phyloP scores from a whole-genome alignment of 1,284 basidiomycete genomes.

The Cutaneotrichosporon sp. region DNA sequence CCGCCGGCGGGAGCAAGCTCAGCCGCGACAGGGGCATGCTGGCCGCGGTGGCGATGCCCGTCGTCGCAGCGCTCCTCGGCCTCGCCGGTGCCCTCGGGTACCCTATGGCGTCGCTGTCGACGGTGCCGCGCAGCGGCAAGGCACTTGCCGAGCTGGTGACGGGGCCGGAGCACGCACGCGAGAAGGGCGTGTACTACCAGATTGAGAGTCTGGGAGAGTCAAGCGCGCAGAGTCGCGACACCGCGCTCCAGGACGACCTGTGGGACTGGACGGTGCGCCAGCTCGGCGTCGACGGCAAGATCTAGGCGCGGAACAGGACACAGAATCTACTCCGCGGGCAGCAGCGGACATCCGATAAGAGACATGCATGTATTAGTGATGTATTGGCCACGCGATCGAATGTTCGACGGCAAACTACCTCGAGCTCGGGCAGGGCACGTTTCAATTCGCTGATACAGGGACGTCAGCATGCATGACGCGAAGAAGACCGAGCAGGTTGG shows the following conservation, averaged over 20 bases:
- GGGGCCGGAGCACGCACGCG: slow-evolving; percentile 10
- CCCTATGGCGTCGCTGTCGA: slow-evolving; percentile 1
- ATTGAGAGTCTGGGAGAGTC: slow-evolving; percentile 15
- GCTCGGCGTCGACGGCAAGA: neutral
- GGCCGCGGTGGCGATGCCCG: neutral
- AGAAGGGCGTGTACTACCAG: slow-evolving; percentile 24
- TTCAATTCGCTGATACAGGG: too few relatives aligned
- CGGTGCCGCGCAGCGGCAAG: slow-evolving; percentile 2
- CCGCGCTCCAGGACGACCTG: slow-evolving; percentile 26
- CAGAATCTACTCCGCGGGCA: too few relatives aligned
- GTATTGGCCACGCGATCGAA: too few relatives aligned
- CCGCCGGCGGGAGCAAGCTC: slow-evolving; percentile 10
- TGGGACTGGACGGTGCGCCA: slow-evolving; percentile 28
- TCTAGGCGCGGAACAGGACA: too few relatives aligned
- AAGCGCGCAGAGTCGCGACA: slow-evolving; percentile 20
- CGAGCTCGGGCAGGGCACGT: too few relatives aligned
- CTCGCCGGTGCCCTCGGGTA: neutral
- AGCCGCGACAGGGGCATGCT: neutral
- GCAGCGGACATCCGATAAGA: too few relatives aligned
- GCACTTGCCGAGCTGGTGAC: slow-evolving; percentile 18
- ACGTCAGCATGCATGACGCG: too few relatives aligned
- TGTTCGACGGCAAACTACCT: too few relatives aligned
- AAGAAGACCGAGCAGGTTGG: too few relatives aligned
- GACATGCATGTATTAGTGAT: too few relatives aligned
- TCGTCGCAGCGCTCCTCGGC: slow-evolving; percentile 1